Base-by-base conservation (phyloP, 495 filamentous ascomycete species). In the Hypoxylon lenormandii region DNA sequence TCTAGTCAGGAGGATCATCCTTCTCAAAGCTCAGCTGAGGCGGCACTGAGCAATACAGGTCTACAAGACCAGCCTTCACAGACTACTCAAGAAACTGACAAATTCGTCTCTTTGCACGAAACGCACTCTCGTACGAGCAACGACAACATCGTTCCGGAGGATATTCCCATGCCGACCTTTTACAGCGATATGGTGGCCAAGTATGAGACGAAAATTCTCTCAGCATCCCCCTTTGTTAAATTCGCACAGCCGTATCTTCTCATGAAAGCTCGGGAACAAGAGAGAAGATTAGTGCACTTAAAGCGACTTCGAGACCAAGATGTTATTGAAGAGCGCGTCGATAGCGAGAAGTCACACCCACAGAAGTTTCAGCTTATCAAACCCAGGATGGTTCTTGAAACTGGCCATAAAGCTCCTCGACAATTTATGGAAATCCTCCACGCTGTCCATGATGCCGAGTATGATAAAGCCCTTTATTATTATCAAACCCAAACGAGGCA, bases 171-270 rank as follows among this genome's bases (percentile, higher is more conserved):
- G 84, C 92, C 95, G 21, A 94, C 91, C 1, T 96, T 92, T 66
- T 97, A 97, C 76, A 90, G 92, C 69, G 91, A 97, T 74, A 92
- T 97, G 86, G 92, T 98, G 36, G 89, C 92, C 43, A 93, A 96
- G 71, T 91, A 96, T 73, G 83, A 93, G 66, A 97, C 93, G 1
- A 94, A 91, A 70, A 88, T 99, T 49, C 80, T 99, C n/a, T 98
- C 96, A 6, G 91, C 93, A 0, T 98, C 96, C 0, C 96, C 96
- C 3, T 98, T 96, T 70, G 96, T 98, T 43, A 94, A 91, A 76
- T 98, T 97, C 72, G 89, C 90, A 73, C 91, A 93, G 72, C 96
- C 96, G 1, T 96, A 97, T 78, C 84, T 97, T 11, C 84, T 99
- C 15, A 96, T 93, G 87, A 90, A 89, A 55, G 91, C 93, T 46